Conservation (phyloP, 2,329 filamentous ascomycete genomes). For the Byssochlamys sp. region DNA sequence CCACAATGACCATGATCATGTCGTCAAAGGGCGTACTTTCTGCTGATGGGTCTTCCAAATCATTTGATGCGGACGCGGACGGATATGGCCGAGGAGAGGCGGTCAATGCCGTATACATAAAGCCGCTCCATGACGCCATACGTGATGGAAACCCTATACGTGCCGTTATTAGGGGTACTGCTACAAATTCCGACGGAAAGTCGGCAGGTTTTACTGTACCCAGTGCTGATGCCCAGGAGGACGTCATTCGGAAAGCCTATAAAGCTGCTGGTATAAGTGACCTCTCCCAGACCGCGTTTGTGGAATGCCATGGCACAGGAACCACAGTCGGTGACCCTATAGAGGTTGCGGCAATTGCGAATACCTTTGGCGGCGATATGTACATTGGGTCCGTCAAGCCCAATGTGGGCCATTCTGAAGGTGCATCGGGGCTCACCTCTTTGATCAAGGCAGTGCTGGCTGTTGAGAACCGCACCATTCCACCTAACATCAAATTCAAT, state of each 20-base stretch:
- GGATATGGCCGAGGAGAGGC: constrained; percentile 29
- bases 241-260: constrained; percentile 25
- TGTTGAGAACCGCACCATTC: constrained; percentile 32
- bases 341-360: constrained; percentile 9
- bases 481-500: constrained; percentile 38
- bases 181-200: constrained; percentile 21
- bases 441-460: constrained; percentile 38
- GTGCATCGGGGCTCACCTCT: constrained; percentile 42
- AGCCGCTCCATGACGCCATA: constrained; percentile 19
- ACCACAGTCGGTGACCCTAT: constrained; percentile 15
- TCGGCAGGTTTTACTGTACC: constrained; percentile 13
- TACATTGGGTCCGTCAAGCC: constrained; percentile 22
- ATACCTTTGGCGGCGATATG: constrained; percentile 7
- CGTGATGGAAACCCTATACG: constrained; percentile 26
- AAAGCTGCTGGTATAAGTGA: constrained; percentile 15
- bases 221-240: constrained; percentile 12
- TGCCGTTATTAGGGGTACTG: constrained; percentile 22
- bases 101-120: constrained; percentile 23
- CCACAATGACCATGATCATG: constrained; percentile 21
- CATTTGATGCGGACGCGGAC: constrained; percentile 23
- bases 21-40: constrained; percentile 30
- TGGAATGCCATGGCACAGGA: constrained; percentile 30
- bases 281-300: constrained; percentile 18
- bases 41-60: constrained; percentile 20
- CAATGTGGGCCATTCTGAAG: constrained; percentile 41